Conservation (phyloP, 768 basidiomycete genomes). For the Phaeolepiota aurea region DNA sequence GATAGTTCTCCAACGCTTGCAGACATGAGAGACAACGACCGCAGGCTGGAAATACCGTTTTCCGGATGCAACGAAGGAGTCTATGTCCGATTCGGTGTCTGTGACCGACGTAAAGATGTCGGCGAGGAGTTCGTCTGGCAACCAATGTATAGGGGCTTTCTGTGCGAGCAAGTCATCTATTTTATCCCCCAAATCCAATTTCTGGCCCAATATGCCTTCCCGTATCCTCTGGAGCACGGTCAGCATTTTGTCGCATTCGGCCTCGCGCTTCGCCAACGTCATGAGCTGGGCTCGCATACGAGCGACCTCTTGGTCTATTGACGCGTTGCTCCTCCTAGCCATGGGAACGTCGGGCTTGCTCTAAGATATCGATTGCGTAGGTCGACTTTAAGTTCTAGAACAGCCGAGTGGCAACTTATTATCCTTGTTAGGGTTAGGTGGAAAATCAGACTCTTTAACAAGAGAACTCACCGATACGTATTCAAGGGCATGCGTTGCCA, state of each 20-base stretch:
- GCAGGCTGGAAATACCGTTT: conserved; percentile 8
- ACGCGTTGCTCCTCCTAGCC: conserved; percentile 13
- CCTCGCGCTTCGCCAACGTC: conserved; percentile 26
- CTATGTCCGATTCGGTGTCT: conserved; percentile 13
- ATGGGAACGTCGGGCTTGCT: too few species aligned
- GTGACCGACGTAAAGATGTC: conserved; percentile 36
- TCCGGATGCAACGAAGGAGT: conserved; percentile 11
- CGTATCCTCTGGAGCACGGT: conserved; percentile 29
- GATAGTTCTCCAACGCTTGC: conserved; percentile 1
- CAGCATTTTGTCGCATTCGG: conserved; percentile 29
- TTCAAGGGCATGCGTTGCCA: too few species aligned
- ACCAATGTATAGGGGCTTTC: conserved; percentile 39
- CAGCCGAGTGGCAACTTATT: too few species aligned
- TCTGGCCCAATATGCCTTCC: conserved; percentile 24
- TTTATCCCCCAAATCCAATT: conserved; percentile 15
- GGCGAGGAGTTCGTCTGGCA: conserved; percentile 39
- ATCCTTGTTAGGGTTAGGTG: too few species aligned
- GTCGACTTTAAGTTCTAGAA: too few species aligned
- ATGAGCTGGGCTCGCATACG: conserved; percentile 28
- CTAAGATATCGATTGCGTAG: too few species aligned
- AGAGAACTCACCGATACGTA: too few species aligned
- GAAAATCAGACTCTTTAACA: too few species aligned
- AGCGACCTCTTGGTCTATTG: conserved; percentile 27
- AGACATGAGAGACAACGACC: conserved; percentile 27
- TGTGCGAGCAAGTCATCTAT: conserved; percentile 24